phyloP scores from a whole-genome alignment of 371 early-diverging fungal species.

The Nematocida minor region DNA sequence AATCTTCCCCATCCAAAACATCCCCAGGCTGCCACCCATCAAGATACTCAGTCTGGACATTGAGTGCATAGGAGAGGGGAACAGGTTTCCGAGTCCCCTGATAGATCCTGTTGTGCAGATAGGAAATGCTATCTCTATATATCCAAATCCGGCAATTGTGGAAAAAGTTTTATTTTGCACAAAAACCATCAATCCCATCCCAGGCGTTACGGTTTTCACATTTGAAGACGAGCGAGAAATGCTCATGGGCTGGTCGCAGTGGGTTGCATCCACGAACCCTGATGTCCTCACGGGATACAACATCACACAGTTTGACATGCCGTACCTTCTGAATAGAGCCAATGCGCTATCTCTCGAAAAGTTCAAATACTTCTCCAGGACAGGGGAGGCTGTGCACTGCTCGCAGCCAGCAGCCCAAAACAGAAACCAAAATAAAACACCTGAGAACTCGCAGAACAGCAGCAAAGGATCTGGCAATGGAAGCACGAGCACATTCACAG shows the following conservation, averaged over 20 bases:
- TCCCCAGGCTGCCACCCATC: slow-evolving; percentile 73
- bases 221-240: slow-evolving; percentile 78
- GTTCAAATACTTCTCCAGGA: slow-evolving; percentile 79
- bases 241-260: slow-evolving; percentile 72
- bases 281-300: slow-evolving; percentile 98
- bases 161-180: slow-evolving; percentile 81
- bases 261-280: slow-evolving; percentile 72
- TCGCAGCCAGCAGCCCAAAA: not conserved
- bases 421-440: not conserved
- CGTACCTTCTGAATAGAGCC: slow-evolving; percentile 88
- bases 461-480: not conserved
- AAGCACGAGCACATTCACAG: not conserved
- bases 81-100: slow-evolving; percentile 85
- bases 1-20: not conserved
- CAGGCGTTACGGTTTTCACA: slow-evolving; percentile 77
- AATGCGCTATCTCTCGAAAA: slow-evolving; percentile 68
- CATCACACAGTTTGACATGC: slow-evolving; percentile 91
- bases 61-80: slow-evolving; percentile 89
- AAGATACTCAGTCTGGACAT: slow-evolving; percentile 95
- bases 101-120: slow-evolving; percentile 98
- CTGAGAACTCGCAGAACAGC: not conserved
- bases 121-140: slow-evolving; percentile 77
- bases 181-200: slow-evolving; percentile 80
- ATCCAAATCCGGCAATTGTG: slow-evolving; percentile 69
- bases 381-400: not conserved